phyloP scores from a whole-genome alignment of 257 asterid species.

The Ilex aquifolium region DNA sequence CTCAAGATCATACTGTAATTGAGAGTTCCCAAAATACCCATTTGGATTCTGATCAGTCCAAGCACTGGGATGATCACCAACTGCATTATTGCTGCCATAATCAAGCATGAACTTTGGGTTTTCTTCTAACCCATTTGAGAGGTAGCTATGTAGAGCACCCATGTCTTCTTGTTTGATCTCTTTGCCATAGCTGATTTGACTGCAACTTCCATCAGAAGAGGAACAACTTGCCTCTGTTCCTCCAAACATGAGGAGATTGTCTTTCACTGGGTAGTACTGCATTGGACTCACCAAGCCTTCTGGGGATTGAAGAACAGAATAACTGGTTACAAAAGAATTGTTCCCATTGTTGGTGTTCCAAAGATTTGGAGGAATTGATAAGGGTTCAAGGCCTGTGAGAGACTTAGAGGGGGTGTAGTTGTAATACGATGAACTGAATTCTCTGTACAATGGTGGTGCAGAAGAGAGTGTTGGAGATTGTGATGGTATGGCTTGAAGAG shows the following conservation, averaged over 20 bases:
- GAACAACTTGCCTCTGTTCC: conserved; percentile 12
- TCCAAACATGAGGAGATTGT: conserved; percentile 1
- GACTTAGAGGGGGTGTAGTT: conserved; percentile 20
- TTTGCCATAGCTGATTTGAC: conserved; percentile 33
- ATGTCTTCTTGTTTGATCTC: conserved; percentile 49
- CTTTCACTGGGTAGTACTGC: neutral
- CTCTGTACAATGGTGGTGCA: conserved; percentile 26
- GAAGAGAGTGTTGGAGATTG: conserved; percentile 18
- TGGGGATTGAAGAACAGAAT: neutral
- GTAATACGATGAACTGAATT: conserved; percentile 22
- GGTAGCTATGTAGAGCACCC: conserved; percentile 17
- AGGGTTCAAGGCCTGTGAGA: conserved; percentile 14
- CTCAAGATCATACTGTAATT: conserved; percentile 43
- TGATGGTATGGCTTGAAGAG: conserved; percentile 18
- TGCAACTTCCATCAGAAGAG: conserved; percentile 22
- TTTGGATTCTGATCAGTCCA: conserved; percentile 23
- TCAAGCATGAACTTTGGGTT: conserved; percentile 38
- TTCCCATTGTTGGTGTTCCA: conserved; percentile 10
- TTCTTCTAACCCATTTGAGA: conserved; percentile 23
- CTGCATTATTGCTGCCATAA: conserved; percentile 20
- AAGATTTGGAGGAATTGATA: conserved; percentile 27
- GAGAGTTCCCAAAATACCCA: conserved; percentile 18
- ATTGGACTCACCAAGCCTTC: neutral
- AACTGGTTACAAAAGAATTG: neutral
- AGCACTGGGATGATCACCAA: conserved; percentile 5